phyloP scores from a whole-genome alignment of 345 rosid species.

The Xanthoceras sorbifolium region DNA sequence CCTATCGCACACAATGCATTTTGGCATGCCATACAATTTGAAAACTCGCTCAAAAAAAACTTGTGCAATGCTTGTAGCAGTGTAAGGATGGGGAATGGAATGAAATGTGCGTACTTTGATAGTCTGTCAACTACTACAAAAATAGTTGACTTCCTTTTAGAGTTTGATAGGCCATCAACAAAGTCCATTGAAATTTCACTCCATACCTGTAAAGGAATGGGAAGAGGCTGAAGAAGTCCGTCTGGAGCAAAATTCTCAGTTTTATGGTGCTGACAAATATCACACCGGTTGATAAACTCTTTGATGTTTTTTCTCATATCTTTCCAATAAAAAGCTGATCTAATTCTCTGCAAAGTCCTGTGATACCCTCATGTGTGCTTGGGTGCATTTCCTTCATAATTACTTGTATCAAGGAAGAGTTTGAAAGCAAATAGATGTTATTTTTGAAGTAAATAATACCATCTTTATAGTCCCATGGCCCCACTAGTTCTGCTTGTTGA shows the following conservation, averaged over 20 bases:
- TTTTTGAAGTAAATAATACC: too few relatives aligned
- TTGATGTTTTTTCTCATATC: not conserved
- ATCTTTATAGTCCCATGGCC: too few relatives aligned
- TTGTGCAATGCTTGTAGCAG: not conserved
- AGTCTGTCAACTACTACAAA: slow-evolving; percentile 1
- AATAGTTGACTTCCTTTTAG: not conserved
- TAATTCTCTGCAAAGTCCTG: too few relatives aligned
- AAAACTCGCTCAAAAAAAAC: not conserved
- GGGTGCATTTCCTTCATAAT: too few relatives aligned
- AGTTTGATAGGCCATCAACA: not conserved
- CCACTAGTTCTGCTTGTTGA: too few relatives aligned
- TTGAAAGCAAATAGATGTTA: too few relatives aligned
- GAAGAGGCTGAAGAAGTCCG: not conserved
- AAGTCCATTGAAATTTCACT: not conserved
- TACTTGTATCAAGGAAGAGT: too few relatives aligned
- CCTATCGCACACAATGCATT: not conserved
- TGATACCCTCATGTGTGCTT: too few relatives aligned
- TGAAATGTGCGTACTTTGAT: too few relatives aligned
- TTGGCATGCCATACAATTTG: not conserved
- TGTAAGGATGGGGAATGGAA: not conserved
- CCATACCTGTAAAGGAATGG: not conserved
- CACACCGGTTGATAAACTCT: not conserved
- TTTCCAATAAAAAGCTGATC: not conserved
- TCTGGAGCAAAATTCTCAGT: not conserved
- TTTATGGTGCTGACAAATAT: not conserved